A percentile compares a stretch with the other conserved stretches of the same genome.
phyloP scores from a whole-genome alignment of 1,284 basidiomycete genomes.

The Tremellales sp. region DNA sequence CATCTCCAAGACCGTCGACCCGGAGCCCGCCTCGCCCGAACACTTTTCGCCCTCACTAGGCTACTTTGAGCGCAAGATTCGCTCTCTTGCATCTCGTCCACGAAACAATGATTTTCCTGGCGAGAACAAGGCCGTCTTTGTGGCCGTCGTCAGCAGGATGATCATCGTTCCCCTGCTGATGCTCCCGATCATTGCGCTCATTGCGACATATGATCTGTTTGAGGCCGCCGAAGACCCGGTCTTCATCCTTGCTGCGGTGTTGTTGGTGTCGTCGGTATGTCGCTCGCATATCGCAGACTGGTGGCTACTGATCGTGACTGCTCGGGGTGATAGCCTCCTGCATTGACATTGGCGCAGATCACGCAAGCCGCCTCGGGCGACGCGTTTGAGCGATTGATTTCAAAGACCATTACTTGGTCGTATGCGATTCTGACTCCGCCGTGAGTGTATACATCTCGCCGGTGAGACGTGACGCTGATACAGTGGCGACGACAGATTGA shows the following conservation, averaged over 20 bases:
- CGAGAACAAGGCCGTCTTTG: conserved; percentile 74
- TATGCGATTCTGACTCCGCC: conserved; percentile 69
- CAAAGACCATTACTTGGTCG: conserved; percentile 51
- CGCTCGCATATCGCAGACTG: conserved; percentile 42
- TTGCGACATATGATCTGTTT: conserved; percentile 61
- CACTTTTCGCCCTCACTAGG: conserved; percentile 7
- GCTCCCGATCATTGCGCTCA: conserved; percentile 65
- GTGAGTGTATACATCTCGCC: conserved; percentile 58
- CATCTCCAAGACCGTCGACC: conserved; percentile 7
- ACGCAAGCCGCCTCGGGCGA: conserved; percentile 82
- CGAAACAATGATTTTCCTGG: conserved; percentile 51
- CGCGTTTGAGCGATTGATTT: conserved; percentile 83
- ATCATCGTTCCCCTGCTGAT: conserved; percentile 74
- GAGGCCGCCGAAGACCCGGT: conserved; percentile 49
- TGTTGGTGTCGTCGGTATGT: conserved; percentile 62
- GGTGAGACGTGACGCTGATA: not conserved
- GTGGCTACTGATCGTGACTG: conserved; percentile 1
- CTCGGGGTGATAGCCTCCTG: conserved; percentile 43
- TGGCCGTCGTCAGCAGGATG: conserved; percentile 73
- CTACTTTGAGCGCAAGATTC: conserved; percentile 34
- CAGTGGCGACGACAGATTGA: conserved; percentile 48
- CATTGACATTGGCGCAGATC: conserved; percentile 59
- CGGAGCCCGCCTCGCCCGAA: not conserved
- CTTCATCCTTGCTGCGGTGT: conserved; percentile 59
- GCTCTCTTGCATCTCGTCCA: conserved; percentile 8